These are phyloP conservation scores for Pulveroboletus sp. DNA, from an alignment of 1,284 basidiomycete species.

Conservation along the genomic window DNA sequence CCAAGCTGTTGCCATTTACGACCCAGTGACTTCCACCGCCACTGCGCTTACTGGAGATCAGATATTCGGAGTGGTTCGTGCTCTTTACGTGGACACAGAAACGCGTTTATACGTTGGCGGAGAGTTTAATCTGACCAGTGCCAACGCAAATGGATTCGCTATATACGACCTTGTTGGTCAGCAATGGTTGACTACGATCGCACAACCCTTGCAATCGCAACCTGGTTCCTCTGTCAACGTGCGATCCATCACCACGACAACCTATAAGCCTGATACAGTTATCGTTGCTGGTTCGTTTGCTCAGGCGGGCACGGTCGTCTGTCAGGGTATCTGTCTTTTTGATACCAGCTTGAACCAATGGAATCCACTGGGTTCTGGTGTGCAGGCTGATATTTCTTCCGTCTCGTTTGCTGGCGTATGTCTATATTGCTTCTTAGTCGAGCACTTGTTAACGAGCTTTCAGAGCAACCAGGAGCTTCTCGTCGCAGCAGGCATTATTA, in stretches of 20 bases:
- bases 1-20: constrained; percentile 75
- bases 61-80: constrained; percentile 71
- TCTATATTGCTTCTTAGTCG: constrained; percentile 19
- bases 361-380: constrained; percentile 78
- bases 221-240: constrained; percentile 66
- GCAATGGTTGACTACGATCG: constrained; percentile 58
- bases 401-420: constrained; percentile 82
- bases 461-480: constrained; percentile 66
- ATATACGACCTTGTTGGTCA: constrained; percentile 71
- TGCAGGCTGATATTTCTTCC: constrained; percentile 80
- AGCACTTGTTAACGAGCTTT: constrained; percentile 4
- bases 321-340: constrained; percentile 81
- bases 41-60: constrained; percentile 60
- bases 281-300: constrained; percentile 87
- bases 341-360: constrained; percentile 73
- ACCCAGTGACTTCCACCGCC: constrained; percentile 52
- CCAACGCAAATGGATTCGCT: constrained; percentile 65
- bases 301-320: constrained; percentile 74
- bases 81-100: constrained; percentile 64
- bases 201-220: constrained; percentile 58
- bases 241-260: constrained; percentile 69
- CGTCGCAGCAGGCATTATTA: constrained; percentile 76
- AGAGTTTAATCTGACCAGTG: constrained; percentile 62
- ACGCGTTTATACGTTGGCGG: constrained; percentile 80
- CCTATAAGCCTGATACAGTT: constrained; percentile 62